Base-by-base conservation (phyloP, 1,284 basidiomycete genomes). In the Xanthoconium separans region DNA sequence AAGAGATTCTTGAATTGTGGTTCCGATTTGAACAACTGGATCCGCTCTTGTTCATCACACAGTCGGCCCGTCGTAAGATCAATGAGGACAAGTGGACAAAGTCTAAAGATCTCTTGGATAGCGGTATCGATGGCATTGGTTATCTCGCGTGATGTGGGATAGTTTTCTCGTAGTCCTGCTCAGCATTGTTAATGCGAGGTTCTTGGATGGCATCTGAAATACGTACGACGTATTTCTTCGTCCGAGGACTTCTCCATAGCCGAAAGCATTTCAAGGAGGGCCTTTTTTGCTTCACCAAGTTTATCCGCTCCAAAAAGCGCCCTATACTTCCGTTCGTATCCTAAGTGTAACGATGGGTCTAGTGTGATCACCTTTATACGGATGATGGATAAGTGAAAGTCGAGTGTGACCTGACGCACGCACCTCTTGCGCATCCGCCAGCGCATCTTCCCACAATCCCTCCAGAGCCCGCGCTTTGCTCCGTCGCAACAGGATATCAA, bases 351-450 rank as follows among this genome's bases (percentile, higher is more conserved):
- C 8, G 41, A 50, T 15, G 47, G 29, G 39, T 51, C 49, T 20
- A 30, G 33, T 10, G 16, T n/a, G 29, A 57, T 54, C n/a, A 20
- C 55, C 58, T 60, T n/a, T 15, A 9, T 11, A 18, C 18, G 20
- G 20, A 24, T 40, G 20, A 12, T 7, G 11, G 10, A 18, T 33
- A 20, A 42, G 7, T 36, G 8, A 16, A 8, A 6, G 13, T 20
- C 27, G 16, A 27, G 2, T 34, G 29, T 7, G 12, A 2, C 10
- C 20, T 27, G 33, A 24, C 4, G 18, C 15, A 34, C 51, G 6
- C 22, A 60, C 58, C 18, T 60, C 44, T 7, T 58, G 27, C 5
- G 51, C 58, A 22, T 54, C 58, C 31, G 15, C 16, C 37, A 50
- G 27, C 6, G 52, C 40, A 36, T 48, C 40, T 6, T 45, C 29